phyloP scores from a whole-genome alignment of 495 filamentous ascomycete species.

The Penicillium goetzii region DNA sequence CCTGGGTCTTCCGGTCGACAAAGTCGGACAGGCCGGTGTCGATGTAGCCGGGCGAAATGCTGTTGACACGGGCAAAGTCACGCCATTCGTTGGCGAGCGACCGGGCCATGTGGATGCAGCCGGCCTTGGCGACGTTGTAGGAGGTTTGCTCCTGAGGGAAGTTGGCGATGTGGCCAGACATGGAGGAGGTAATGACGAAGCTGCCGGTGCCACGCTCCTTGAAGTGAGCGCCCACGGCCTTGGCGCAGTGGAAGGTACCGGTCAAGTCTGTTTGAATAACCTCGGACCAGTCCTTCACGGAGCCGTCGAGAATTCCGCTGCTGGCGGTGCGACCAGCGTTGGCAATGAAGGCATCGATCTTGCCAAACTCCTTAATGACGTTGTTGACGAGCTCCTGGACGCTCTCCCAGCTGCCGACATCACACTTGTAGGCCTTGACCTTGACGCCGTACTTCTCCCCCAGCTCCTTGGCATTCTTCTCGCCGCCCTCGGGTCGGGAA shows the following conservation, averaged over 20 bases:
- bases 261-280: conserved; percentile 67
- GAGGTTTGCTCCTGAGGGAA: conserved; percentile 77
- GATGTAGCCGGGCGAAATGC: conserved; percentile 78
- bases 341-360: conserved; percentile 69
- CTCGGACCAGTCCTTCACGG: conserved; percentile 67
- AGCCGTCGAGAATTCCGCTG: conserved; percentile 64
- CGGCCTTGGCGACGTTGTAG: conserved; percentile 82
- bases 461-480: conserved; percentile 68
- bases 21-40: conserved; percentile 80
- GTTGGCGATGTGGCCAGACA: conserved; percentile 78
- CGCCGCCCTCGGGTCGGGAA: conserved; percentile 61
- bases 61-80: conserved; percentile 76
- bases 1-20: conserved; percentile 68
- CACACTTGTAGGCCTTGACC: conserved; percentile 66
- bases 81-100: conserved; percentile 78
- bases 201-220: conserved; percentile 62
- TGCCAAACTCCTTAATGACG: conserved; percentile 64
- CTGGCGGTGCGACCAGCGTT: conserved; percentile 70
- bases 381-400: conserved; percentile 53
- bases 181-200: conserved; percentile 66
- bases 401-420: conserved; percentile 55
- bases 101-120: conserved; percentile 55
- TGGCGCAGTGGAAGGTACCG: conserved; percentile 71
- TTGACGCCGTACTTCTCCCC: conserved; percentile 64
- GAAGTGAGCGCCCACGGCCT: conserved; percentile 66